A percentile compares a stretch with the other conserved stretches of the same genome.
phyloP scores from a whole-genome alignment of 495 filamentous ascomycete species.

The Neurospora tetraspora region DNA sequence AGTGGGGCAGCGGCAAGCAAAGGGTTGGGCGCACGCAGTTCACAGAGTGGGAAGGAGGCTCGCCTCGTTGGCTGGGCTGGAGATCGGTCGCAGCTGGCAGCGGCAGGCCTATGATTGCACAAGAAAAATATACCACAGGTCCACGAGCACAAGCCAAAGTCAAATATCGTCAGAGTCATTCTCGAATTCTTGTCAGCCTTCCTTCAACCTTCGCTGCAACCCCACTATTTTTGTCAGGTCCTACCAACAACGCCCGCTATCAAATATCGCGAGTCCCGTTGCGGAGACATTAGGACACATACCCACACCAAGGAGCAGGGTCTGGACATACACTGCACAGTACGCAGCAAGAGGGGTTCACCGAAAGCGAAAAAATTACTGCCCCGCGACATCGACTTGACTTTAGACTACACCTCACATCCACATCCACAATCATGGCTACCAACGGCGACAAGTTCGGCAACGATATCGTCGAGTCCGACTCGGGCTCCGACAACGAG shows the following conservation, averaged over 20 bases:
- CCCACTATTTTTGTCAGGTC: neutral
- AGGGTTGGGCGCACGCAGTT: neutral
- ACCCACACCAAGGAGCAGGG: neutral
- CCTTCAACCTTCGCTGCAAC: neutral
- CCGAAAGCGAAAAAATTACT: conserved; percentile 10
- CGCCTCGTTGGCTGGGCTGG: neutral
- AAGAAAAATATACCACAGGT: conserved; percentile 14
- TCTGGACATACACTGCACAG: neutral
- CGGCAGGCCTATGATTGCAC: conserved; percentile 11
- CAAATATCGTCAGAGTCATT: conserved; percentile 20
- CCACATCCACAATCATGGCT: conserved; percentile 25
- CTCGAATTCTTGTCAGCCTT: neutral
- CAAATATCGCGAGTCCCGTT: neutral
- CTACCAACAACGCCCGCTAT: neutral
- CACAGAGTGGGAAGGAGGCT: neutral
- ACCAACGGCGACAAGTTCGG: conserved; percentile 38
- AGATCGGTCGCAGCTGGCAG: neutral
- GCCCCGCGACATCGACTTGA: conserved; percentile 20
- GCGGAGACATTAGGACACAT: neutral
- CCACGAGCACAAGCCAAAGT: conserved; percentile 2
- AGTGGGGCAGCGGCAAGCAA: neutral
- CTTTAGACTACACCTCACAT: conserved; percentile 5
- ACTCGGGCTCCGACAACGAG: conserved; percentile 37
- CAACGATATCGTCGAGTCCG: conserved; percentile 36
- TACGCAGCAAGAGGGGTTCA: conserved; percentile 6